Conservation (phyloP, 805 yeast species). For the Zygosaccharomyces bailii region DNA sequence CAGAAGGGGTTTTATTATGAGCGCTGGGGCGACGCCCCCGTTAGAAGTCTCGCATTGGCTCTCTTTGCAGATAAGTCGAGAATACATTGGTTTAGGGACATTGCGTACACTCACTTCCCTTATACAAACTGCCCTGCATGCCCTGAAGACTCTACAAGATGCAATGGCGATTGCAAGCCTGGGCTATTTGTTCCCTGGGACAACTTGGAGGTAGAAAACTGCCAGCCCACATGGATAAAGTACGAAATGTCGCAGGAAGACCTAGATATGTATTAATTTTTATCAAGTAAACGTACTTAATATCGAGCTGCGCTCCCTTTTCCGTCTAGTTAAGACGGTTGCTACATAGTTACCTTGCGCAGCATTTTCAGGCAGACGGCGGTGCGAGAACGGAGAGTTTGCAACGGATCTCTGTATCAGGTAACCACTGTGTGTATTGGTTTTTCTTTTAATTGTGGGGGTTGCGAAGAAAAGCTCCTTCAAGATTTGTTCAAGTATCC, state of each 20-base stretch:
- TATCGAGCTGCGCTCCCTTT: not conserved
- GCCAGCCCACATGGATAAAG: slow-evolving; percentile 68
- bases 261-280: slow-evolving; percentile 22
- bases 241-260: slow-evolving; percentile 39
- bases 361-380: not conserved
- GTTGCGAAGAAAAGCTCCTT: not conserved
- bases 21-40: slow-evolving; percentile 94
- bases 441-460: not conserved
- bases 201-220: slow-evolving; percentile 62
- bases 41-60: slow-evolving; percentile 71
- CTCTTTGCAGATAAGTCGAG: slow-evolving; percentile 64
- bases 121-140: slow-evolving; percentile 66
- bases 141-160: slow-evolving; percentile 42
- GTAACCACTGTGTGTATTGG: not conserved
- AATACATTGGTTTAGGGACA: slow-evolving; percentile 85
- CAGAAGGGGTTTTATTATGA: slow-evolving; percentile 85
- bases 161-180: slow-evolving; percentile 45
- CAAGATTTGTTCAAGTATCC: not conserved
- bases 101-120: slow-evolving; percentile 74
- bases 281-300: too few relatives aligned
- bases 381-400: not conserved
- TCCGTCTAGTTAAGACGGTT: too few relatives aligned
- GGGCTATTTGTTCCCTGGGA: slow-evolving; percentile 55
- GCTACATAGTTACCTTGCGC: not conserved
- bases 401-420: not conserved